Conservation (phyloP, 106 monocot species). For the Platanthera zijinensis region DNA sequence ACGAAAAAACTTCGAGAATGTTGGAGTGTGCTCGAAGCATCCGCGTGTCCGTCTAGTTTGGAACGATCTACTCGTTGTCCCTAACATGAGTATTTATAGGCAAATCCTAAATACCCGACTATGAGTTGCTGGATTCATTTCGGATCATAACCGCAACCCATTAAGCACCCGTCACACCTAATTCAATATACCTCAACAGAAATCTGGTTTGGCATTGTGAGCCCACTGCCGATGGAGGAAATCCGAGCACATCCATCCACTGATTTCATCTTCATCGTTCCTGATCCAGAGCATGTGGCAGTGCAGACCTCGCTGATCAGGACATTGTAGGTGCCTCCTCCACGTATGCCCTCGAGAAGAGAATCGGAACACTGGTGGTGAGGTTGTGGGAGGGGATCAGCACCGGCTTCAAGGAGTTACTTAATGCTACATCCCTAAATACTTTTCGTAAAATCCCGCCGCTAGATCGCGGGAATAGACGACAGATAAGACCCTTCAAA, state of each 20-base stretch:
- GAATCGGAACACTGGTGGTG: slow-evolving; percentile 47
- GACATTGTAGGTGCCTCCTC: slow-evolving; percentile 59
- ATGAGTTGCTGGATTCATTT: no score
- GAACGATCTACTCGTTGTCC: no score
- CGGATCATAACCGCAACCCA: no score
- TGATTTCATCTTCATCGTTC: slow-evolving; percentile 14
- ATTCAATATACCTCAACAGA: no score
- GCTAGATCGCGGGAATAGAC: neutral
- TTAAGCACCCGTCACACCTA: no score
- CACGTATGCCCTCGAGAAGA: slow-evolving; percentile 74
- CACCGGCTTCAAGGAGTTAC: slow-evolving; percentile 57
- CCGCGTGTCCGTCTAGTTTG: no score
- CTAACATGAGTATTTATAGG: no score
- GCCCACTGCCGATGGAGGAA: slow-evolving; percentile 34
- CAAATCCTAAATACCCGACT: no score
- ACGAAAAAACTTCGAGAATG: no score
- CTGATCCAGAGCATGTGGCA: slow-evolving; percentile 24
- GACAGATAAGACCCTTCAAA: slow-evolving; percentile 5
- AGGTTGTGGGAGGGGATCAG: slow-evolving; percentile 70
- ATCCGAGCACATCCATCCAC: slow-evolving; percentile 29
- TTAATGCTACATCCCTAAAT: slow-evolving; percentile 42
- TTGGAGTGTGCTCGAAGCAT: no score
- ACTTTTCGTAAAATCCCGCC: slow-evolving; percentile 3
- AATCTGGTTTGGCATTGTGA: slow-evolving; percentile 46
- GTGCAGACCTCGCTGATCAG: slow-evolving; percentile 47